These are phyloP conservation scores for Torrubiellomyces zombiae DNA, from an alignment of 2,329 filamentous ascomycete genomes.

Conservation along the genomic window DNA sequence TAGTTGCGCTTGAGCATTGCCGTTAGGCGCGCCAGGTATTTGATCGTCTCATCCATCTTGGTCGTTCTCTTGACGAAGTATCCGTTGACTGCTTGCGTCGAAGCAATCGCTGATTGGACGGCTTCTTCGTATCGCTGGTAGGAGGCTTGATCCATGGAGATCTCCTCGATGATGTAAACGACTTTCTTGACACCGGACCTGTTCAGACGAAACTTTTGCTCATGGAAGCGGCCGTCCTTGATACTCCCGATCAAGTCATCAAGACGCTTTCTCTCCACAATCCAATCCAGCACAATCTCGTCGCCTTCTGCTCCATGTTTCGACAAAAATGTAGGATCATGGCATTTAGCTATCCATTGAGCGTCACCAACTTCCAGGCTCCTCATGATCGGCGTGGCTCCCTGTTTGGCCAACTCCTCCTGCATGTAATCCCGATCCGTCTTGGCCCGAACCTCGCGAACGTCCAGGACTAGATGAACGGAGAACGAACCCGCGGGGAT, in stretches of 20 bases:
- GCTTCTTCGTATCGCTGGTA: slow-evolving; percentile 45
- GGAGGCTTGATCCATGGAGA: slow-evolving; percentile 37
- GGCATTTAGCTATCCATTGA: slow-evolving; percentile 62
- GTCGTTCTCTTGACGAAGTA: slow-evolving; percentile 64
- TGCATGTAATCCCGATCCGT: slow-evolving; percentile 65
- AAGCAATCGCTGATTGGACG: slow-evolving; percentile 56
- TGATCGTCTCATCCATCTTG: slow-evolving; percentile 63
- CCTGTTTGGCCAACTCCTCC: slow-evolving; percentile 50
- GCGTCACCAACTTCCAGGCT: slow-evolving; percentile 58
- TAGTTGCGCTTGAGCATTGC: slow-evolving; percentile 49
- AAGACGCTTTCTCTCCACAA: slow-evolving; percentile 64
- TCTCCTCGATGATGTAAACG: slow-evolving; percentile 64
- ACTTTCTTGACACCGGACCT: slow-evolving; percentile 61
- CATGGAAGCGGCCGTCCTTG: slow-evolving; percentile 67
- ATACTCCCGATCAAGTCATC: slow-evolving; percentile 69
- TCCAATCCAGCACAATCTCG: slow-evolving; percentile 63
- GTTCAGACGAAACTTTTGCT: slow-evolving; percentile 67
- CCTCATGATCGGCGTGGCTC: slow-evolving; percentile 48
- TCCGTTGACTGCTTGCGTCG: slow-evolving; percentile 61
- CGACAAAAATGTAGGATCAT: slow-evolving; percentile 38
- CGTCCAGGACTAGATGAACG: slow-evolving; percentile 57
- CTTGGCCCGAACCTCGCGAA: slow-evolving; percentile 55
- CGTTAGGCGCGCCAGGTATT: slow-evolving; percentile 59
- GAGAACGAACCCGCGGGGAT: slow-evolving; percentile 51
- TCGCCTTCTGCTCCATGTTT: slow-evolving; percentile 43